Evolutionary conservation across 352 stramenopile species (phyloP), one percentile per base, ranked within the genome.

Genomic region (Pythium brassicae): DNA sequence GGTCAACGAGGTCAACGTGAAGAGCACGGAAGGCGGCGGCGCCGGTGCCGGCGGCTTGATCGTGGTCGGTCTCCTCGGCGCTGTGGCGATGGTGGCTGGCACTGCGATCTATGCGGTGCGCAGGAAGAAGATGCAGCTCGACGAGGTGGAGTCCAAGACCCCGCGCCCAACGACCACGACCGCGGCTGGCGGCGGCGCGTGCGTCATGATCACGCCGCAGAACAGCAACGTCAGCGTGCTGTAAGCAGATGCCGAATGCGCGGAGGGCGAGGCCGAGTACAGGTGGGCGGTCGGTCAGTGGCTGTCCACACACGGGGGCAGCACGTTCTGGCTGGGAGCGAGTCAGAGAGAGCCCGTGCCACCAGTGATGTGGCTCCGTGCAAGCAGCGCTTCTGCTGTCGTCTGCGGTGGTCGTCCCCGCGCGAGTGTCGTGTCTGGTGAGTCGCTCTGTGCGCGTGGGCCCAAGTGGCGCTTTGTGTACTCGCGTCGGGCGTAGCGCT

Each of bases 51-150:
- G 63, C 0, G 62, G 61, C 20, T 45, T 69, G 3, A 43, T 81
- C 55, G 55, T 89, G 11, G 8, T 77, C 19, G 15, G 49, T 7
- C 40, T 78, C 4, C 59, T 78, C 26, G 54, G 55, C 1, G 69
- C 54, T 6, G 74, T 73, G 1, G 76, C 62, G 47, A 64, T 81
- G 53, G 74, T 87, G 20, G 78, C 78, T 5, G 78, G 57, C 4
- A 66, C 65, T 3, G 76, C 66, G n/a, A 85, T 89, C 61, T 66
- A 85, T 19, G 78, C 68, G 0, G 54, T 86, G 42, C 78, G 78
- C 51, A 76, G 78, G 66, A 89, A 89, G 71, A 87, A 89, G 74
- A 51, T 63, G 39, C 29, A 66, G 50, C 62, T 89, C 22, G 78
- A 89, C 27, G 78, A 66, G 32, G 58, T 89, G 34, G 76, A 89